phyloP scores from a whole-genome alignment of 1,284 basidiomycete genomes.

The Cronartium quercuum region DNA sequence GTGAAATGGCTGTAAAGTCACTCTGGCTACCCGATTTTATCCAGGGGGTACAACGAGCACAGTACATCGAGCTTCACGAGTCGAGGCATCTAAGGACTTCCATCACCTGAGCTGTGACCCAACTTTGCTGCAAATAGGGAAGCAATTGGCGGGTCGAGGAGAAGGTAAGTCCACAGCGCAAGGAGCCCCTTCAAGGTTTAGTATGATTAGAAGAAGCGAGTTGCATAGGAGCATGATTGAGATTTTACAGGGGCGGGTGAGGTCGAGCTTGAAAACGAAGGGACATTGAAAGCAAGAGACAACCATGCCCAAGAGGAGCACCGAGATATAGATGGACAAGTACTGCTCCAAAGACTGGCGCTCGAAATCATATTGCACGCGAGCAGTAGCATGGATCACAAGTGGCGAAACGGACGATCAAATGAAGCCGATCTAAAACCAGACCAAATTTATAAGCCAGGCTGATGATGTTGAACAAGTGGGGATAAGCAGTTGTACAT shows the following conservation, averaged over 20 bases:
- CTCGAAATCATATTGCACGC: neutral
- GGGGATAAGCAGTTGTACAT: conserved; percentile 48
- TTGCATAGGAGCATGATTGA: neutral
- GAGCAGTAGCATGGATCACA: neutral
- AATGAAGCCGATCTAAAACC: conserved; percentile 68
- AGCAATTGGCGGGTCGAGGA: too few relatives aligned
- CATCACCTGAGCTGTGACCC: too few relatives aligned
- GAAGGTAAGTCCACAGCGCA: too few relatives aligned
- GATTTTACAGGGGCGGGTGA: neutral
- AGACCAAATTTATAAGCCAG: neutral
- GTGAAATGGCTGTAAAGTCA: too few relatives aligned
- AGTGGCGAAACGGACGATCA: conserved; percentile 50
- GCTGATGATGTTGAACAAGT: neutral
- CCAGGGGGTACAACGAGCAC: too few relatives aligned
- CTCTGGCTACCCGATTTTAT: too few relatives aligned
- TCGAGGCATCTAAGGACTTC: too few relatives aligned
- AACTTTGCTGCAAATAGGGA: too few relatives aligned
- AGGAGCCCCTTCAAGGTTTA: too few relatives aligned
- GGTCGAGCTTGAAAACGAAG: neutral
- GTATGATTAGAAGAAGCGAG: neutral
- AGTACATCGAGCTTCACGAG: too few relatives aligned
- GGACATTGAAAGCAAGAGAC: neutral
- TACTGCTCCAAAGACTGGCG: neutral
- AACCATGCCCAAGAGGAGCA: neutral
- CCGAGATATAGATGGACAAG: neutral